Evolutionary conservation across 179 eudicot species (phyloP).

Genomic region (Pouteria campechiana): DNA sequence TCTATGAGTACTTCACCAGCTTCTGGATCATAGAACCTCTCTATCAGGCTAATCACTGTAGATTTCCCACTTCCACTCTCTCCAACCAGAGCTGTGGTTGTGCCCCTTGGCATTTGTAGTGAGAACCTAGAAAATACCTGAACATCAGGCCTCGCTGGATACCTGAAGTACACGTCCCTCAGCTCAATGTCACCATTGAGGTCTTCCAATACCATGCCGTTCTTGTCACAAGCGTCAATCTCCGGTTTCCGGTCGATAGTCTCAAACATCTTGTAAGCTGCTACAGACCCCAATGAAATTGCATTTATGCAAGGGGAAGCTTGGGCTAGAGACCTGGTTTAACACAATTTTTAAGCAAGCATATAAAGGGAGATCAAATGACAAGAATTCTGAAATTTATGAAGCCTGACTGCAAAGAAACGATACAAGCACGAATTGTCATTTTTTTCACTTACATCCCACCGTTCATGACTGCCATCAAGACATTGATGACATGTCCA

Average conservation of each 20-base stretch:
- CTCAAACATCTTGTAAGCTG: conserved; percentile 89
- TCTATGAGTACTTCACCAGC: conserved; percentile 67
- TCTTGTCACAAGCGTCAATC: conserved; percentile 47
- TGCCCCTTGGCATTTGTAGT: conserved; percentile 45
- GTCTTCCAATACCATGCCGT: conserved; percentile 48
- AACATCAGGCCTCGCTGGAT: conserved; percentile 79
- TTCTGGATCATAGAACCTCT: conserved; percentile 91
- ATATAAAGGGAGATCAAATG: too few species aligned
- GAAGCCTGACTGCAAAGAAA: background rate
- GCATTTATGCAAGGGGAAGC: conserved; percentile 62
- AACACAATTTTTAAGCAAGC: background rate
- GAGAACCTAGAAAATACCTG: conserved; percentile 68
- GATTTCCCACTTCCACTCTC: conserved; percentile 95
- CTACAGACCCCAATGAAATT: conserved; percentile 79
- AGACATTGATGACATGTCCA: conserved; percentile 64
- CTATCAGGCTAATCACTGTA: conserved; percentile 66
- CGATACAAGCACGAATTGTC: background rate
- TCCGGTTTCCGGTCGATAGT: conserved; percentile 51
- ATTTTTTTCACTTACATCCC: conserved; percentile 46
- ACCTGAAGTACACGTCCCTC: conserved; percentile 54
- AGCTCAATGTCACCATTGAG: conserved; percentile 66
- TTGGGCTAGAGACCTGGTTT: conserved; percentile 65
- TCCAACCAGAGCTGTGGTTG: conserved; percentile 77
- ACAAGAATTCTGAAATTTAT: too few species aligned
- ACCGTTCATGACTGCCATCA: conserved; percentile 65